Conservation (phyloP, 768 basidiomycete genomes). For the Pleurotus ostreatus region DNA sequence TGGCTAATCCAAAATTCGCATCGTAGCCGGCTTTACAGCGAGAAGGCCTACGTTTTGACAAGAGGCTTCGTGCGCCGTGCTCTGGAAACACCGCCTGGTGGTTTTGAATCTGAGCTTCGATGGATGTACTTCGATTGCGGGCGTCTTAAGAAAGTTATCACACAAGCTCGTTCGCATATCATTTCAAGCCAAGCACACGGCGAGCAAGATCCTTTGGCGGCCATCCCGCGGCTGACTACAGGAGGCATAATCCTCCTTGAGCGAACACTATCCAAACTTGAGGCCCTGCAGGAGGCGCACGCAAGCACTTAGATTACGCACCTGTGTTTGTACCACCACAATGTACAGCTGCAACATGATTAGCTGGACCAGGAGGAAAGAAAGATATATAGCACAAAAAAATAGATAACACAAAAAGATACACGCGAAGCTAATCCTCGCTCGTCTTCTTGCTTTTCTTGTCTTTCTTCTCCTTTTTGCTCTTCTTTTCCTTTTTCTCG, state of each 20-base stretch:
- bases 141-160: slow-evolving; percentile 65
- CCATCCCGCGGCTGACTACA: slow-evolving; percentile 73
- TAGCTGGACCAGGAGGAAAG: too few species aligned
- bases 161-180: slow-evolving; percentile 58
- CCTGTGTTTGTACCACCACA: too few species aligned
- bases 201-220: slow-evolving; percentile 34
- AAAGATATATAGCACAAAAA: too few species aligned
- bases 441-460: slow-evolving; percentile 56
- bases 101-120: slow-evolving; percentile 66
- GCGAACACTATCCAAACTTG: slow-evolving; percentile 68
- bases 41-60: slow-evolving; percentile 90
- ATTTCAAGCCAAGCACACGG: slow-evolving; percentile 53
- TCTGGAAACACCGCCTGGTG: slow-evolving; percentile 71
- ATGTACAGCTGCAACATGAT: too few species aligned
- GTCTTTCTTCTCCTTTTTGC: slow-evolving; percentile 40
- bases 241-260: slow-evolving; percentile 78
- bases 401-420: too few species aligned
- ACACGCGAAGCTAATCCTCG: neutral
- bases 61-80: slow-evolving; percentile 89
- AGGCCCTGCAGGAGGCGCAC: slow-evolving; percentile 30
- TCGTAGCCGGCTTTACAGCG: slow-evolving; percentile 83
- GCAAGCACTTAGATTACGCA: too few species aligned
- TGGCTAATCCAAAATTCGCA: slow-evolving; percentile 3
- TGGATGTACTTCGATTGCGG: slow-evolving; percentile 68
- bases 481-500: slow-evolving; percentile 30